phyloP scores from a whole-genome alignment of 257 asterid species.

The Penstemon barbatus region DNA sequence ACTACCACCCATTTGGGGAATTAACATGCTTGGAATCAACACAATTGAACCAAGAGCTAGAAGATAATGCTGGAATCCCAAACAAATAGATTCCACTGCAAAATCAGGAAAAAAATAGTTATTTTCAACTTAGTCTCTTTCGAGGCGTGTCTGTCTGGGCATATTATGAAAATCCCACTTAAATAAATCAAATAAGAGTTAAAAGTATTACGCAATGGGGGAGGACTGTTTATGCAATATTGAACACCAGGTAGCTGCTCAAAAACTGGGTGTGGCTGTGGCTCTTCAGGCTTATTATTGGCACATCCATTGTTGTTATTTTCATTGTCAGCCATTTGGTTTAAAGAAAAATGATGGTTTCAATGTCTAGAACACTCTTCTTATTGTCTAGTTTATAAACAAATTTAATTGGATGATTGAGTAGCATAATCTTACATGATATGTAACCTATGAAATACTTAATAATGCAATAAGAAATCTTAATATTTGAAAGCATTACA shows the following conservation, averaged over 20 bases:
- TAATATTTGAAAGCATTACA: too few species aligned
- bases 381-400: not conserved
- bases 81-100: slow-evolving; percentile 58
- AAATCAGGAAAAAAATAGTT: slow-evolving; percentile 9
- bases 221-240: slow-evolving; percentile 78
- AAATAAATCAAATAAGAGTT: not conserved
- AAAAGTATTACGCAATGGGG: slow-evolving; percentile 50
- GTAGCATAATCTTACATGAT: slow-evolving; percentile 25
- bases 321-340: slow-evolving; percentile 28
- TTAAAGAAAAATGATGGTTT: not conserved
- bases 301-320: slow-evolving; percentile 14
- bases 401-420: not conserved
- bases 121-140: too few species aligned
- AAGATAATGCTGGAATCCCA: slow-evolving; percentile 84
- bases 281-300: slow-evolving; percentile 24
- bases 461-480: not conserved
- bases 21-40: slow-evolving; percentile 59
- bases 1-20: slow-evolving; percentile 79
- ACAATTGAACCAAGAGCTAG: slow-evolving; percentile 64
- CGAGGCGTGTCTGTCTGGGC: not conserved
- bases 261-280: slow-evolving; percentile 51
- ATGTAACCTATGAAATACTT: slow-evolving; percentile 29
- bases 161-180: not conserved
- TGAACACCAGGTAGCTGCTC: slow-evolving; percentile 70
- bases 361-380: not conserved